phyloP scores from a whole-genome alignment of 306 rosid species.

The Phaseolus lunatus region DNA sequence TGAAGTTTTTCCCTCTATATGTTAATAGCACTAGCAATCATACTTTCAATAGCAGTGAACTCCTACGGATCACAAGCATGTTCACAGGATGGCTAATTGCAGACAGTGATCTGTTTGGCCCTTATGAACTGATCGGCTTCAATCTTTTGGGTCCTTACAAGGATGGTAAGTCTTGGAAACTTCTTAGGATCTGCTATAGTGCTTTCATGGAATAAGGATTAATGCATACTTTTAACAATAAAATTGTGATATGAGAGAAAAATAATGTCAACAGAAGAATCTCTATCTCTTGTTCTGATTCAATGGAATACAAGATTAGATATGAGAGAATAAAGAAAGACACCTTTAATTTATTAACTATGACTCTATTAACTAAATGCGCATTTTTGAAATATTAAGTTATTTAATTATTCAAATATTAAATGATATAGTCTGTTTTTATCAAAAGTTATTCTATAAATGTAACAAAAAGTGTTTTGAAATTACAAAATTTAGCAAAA shows the following conservation, averaged over 20 bases:
- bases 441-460: too few species aligned
- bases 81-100: slow-evolving; percentile 74
- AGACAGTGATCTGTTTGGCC: slow-evolving; percentile 71
- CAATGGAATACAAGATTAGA: neutral
- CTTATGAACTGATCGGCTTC: slow-evolving; percentile 73
- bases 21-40: slow-evolving; percentile 24
- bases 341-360: too few species aligned
- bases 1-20: slow-evolving; percentile 76
- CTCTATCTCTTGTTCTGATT: neutral
- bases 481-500: too few species aligned
- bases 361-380: too few species aligned
- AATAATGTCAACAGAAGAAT: neutral
- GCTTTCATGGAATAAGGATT: too few species aligned
- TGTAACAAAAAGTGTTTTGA: too few species aligned
- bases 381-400: too few species aligned
- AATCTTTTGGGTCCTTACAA: slow-evolving; percentile 57
- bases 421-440: too few species aligned
- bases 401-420: too few species aligned
- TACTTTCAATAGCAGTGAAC: slow-evolving; percentile 64
- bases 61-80: slow-evolving; percentile 56
- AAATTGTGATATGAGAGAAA: neutral
- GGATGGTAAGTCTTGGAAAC: slow-evolving; percentile 62
- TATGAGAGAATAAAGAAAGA: neutral
- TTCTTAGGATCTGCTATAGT: neutral
- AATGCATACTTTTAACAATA: too few species aligned